These are phyloP conservation scores for Colletotrichum sp. DNA, from an alignment of 2,329 filamentous ascomycete genomes.

Conservation along the genomic window DNA sequence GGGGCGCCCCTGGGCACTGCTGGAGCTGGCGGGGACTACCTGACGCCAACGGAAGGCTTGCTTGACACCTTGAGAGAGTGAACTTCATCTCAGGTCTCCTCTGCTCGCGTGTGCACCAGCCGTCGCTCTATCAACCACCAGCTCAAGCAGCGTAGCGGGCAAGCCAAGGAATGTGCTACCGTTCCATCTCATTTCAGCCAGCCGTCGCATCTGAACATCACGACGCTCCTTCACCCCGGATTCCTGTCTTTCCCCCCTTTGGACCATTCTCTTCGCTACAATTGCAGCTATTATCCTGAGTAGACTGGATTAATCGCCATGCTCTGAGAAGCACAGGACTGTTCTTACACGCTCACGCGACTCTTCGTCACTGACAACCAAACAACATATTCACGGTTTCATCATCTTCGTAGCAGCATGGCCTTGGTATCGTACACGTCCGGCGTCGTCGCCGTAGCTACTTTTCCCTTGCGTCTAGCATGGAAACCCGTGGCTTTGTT, in stretches of 20 bases:
- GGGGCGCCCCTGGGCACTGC: neutral
- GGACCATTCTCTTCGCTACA: neutral
- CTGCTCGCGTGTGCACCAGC: neutral
- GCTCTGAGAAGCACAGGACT: neutral
- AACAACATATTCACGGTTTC: neutral
- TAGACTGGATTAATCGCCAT: neutral
- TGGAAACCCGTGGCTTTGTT: constrained; percentile 30
- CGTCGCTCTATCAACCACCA: neutral
- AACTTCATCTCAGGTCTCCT: neutral
- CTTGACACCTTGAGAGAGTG: neutral
- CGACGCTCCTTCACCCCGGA: neutral
- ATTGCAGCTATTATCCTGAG: neutral
- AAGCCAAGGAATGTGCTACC: neutral
- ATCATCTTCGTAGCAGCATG: neutral
- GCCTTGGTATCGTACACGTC: constrained; percentile 2
- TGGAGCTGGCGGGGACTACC: neutral
- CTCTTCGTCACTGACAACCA: neutral
- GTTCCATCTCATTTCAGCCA: neutral
- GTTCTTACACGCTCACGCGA: neutral
- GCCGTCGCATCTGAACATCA: neutral
- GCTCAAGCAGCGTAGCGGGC: neutral
- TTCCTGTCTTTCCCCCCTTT: neutral
- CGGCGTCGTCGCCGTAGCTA: constrained; percentile 21
- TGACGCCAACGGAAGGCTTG: neutral
- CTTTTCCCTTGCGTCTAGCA: constrained; percentile 35